Base-by-base conservation (phyloP, 31 red algal species). In the Odonthalia washingtoniensis region DNA sequence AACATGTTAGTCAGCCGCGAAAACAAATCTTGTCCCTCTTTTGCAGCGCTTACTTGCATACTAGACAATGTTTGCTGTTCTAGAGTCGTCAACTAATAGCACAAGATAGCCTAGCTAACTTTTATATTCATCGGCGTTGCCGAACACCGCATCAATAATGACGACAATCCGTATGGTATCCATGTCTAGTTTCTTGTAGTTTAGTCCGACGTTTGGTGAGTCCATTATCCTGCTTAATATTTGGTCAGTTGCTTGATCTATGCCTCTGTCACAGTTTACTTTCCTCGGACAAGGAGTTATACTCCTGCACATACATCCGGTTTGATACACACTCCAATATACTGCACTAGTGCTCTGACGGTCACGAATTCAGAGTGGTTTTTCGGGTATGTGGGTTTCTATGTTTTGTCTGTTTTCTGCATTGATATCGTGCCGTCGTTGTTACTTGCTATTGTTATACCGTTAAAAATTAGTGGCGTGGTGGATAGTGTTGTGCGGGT, bases 1-100 rank as follows among this genome's bases (percentile, higher is more conserved):
- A 14, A 52, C 78, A 67, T 33, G 57, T 12, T 70, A 31, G 12
- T 81, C 78, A 17, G 80, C 80, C 30, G 80, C 80, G 63, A 84
- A 67, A 4, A 72, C 80, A 34, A 63, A 84, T 5, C 80, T 31
- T 3, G 60, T 36, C 16, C 70, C 80, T 5, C 64, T 3, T 40
- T 72, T 35, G 38, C 64, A 72, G 24, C 36, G 63, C 38, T 27
- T 46, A 30, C 44, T 61, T 80, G 43, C 77, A 6, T 80, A 61
- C 27, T 77, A 37, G 6, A 77, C 21, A 28, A 66, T 81, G 32
- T 81, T 81, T 33, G 53, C 46, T 34, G 16, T 67, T 14, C 57
- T 67, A 12, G 6, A 9, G 24, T 67, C 53, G 78, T 81, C 57
- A 6, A 21, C 78, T 21, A 81, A 32, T 35, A 81, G 26, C 12